phyloP scores from a whole-genome alignment of 2,329 filamentous ascomycete species.

The Salinomyces thailandicus region DNA sequence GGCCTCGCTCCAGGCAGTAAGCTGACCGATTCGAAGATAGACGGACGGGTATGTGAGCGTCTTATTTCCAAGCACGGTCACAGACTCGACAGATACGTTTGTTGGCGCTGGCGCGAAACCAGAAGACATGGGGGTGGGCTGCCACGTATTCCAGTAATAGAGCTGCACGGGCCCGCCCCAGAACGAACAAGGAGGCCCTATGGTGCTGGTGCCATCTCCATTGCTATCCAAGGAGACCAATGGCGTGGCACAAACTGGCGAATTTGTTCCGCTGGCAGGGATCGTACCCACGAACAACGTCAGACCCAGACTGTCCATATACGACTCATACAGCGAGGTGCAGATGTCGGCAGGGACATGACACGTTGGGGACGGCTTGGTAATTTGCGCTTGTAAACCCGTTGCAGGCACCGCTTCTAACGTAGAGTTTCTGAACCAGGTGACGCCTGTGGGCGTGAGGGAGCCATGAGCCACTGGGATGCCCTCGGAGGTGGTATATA shows the following conservation, averaged over 20 bases:
- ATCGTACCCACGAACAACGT: background rate
- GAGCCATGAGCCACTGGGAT: background rate
- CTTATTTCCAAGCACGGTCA: background rate
- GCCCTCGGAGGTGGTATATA: background rate
- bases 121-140: background rate
- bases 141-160: background rate
- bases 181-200: background rate
- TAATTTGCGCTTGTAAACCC: background rate
- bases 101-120: background rate
- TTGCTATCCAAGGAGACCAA: background rate
- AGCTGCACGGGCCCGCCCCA: background rate
- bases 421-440: background rate
- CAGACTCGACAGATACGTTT: background rate
- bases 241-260: background rate
- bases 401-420: background rate
- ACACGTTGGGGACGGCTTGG: background rate
- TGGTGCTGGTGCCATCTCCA: background rate
- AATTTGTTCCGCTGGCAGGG: background rate
- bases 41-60: background rate
- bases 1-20: background rate
- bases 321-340: background rate
- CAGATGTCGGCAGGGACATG: background rate
- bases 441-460: background rate
- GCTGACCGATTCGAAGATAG: background rate
- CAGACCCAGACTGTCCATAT: background rate